A percentile compares a stretch with the other conserved stretches of the same genome.
Evolutionary conservation across 164 flowering plant species (phyloP).

Genomic region (Euptelea pleiosperma): DNA sequence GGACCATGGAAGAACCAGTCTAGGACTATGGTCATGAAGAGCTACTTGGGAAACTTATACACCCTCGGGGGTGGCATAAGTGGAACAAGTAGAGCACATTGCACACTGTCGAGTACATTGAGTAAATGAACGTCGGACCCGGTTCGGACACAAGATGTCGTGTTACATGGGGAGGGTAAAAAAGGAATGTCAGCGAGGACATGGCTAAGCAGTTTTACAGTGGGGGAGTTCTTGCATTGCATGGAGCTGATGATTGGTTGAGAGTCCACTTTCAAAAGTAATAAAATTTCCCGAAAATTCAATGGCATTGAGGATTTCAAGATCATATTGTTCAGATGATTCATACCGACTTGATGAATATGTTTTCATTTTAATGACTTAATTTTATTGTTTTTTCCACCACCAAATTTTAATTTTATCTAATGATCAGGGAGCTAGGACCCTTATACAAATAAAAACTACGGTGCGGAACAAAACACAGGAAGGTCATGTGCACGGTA

Average conservation of each 20-base stretch:
- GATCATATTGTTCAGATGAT: too few relatives aligned
- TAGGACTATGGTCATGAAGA: conserved; percentile 39
- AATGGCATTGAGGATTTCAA: too few relatives aligned
- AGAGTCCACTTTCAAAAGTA: conserved; percentile 26
- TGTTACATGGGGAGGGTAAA: conserved; percentile 45
- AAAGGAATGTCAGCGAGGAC: conserved; percentile 30
- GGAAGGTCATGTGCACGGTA: too few relatives aligned
- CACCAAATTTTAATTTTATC: too few relatives aligned
- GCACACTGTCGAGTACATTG: conserved; percentile 39
- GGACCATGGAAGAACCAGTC: conserved; percentile 55
- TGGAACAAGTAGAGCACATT: conserved; percentile 35
- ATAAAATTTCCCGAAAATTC: too few relatives aligned
- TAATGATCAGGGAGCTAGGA: too few relatives aligned
- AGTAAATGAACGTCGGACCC: conserved; percentile 43
- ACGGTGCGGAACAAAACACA: too few relatives aligned
- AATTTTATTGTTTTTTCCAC: too few relatives aligned
- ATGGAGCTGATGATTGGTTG: conserved; percentile 44
- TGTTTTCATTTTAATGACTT: too few relatives aligned
- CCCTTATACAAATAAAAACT: too few relatives aligned
- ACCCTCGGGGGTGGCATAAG: conserved; percentile 40
- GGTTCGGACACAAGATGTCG: conserved; percentile 37
- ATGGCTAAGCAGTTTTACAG: conserved; percentile 29
- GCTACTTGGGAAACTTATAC: conserved; percentile 41
- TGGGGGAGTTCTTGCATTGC: conserved; percentile 33
- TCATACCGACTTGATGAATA: too few relatives aligned